A percentile compares a stretch with the other conserved stretches of the same genome.
These are phyloP conservation scores for Penicillium sp. DNA, from an alignment of 2,329 filamentous ascomycete species.

Conservation along the genomic window DNA sequence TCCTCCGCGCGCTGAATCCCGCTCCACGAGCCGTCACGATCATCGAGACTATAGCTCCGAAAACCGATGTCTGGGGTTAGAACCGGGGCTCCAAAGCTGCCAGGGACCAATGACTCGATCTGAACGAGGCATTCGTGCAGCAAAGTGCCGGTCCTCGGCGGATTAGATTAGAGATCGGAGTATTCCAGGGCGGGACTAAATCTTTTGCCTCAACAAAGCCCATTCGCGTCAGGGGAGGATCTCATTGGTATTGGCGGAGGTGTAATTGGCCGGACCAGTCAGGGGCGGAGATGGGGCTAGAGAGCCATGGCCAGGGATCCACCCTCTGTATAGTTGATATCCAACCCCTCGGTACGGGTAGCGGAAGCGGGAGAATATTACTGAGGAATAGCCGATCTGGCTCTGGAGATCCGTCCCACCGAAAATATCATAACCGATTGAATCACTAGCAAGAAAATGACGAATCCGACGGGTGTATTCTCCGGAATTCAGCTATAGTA, in stretches of 20 bases:
- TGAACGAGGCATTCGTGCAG: not conserved
- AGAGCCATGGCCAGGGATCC: not conserved
- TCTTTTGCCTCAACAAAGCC: conserved; percentile 6
- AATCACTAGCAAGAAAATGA: not conserved
- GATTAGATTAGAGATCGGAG: conserved; percentile 15
- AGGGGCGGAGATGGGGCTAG: not conserved
- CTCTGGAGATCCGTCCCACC: conserved; percentile 4
- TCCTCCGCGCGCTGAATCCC: conserved; percentile 2
- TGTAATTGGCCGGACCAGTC: conserved; percentile 10
- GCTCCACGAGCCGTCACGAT: not conserved
- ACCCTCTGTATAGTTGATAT: conserved; percentile 1
- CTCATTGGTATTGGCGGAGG: conserved; percentile 9
- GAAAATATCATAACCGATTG: not conserved
- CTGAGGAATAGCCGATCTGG: conserved; percentile 20
- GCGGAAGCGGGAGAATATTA: conserved; percentile 19
- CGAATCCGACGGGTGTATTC: no score
- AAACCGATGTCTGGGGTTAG: not conserved
- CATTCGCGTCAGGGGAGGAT: conserved; percentile 2
- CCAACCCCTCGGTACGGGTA: conserved; percentile 12
- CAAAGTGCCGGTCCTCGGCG: conserved; percentile 25
- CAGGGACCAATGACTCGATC: not conserved
- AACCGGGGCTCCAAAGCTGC: not conserved
- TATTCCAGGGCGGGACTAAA: conserved; percentile 7
- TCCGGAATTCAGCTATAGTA: no score
- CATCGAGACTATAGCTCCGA: not conserved